A percentile compares a stretch with the other conserved stretches of the same genome.
Evolutionary conservation across 305 asterid species (phyloP).

Genomic region (Solanum hybrid): DNA sequence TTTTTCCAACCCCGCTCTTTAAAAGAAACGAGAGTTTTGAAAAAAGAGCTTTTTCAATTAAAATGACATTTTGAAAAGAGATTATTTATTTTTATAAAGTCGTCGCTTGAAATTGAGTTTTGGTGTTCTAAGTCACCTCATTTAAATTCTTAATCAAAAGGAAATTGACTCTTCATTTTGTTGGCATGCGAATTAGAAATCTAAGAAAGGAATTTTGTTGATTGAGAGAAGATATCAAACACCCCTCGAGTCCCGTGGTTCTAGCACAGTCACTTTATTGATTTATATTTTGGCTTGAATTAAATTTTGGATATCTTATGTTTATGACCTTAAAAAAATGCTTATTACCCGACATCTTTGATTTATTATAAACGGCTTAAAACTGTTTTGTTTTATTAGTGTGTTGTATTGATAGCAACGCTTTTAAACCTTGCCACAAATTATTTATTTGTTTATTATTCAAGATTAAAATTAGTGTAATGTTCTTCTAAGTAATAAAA

Average conservation of each 20-base stretch:
- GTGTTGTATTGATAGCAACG: not conserved
- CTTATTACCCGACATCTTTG: not conserved
- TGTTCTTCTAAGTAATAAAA: not conserved
- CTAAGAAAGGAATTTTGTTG: too few relatives aligned
- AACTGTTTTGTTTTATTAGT: not conserved
- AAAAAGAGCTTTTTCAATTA: not conserved
- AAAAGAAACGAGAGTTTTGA: not conserved
- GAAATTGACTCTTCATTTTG: too few relatives aligned
- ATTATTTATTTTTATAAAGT: not conserved
- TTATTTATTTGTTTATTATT: too few relatives aligned
- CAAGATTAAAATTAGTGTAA: not conserved
- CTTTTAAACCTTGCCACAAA: not conserved
- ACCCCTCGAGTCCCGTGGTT: not conserved
- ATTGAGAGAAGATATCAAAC: not conserved
- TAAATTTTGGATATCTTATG: not conserved
- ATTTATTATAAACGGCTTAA: not conserved
- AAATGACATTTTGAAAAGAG: not conserved
- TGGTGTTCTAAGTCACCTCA: not conserved
- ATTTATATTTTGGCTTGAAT: not conserved
- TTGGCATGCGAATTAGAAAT: not conserved
- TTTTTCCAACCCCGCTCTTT: not conserved
- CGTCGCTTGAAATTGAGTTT: not conserved
- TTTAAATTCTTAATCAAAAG: not conserved
- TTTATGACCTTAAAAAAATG: not conserved
- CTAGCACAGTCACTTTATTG: not conserved